These are phyloP conservation scores for Ogataea sp. DNA, from an alignment of 805 yeast genomes.

Conservation along the genomic window DNA sequence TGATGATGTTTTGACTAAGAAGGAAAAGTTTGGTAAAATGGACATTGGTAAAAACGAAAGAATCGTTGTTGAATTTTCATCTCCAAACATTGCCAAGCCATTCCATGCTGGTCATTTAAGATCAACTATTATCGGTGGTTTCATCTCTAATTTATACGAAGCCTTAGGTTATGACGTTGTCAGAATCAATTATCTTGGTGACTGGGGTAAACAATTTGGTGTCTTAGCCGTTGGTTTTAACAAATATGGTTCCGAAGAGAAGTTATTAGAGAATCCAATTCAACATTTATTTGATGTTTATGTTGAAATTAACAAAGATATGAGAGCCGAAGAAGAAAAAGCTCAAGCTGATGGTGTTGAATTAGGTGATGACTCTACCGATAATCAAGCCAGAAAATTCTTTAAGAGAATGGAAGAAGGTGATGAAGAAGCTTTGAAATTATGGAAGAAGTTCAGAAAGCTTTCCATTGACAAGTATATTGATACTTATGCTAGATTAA, in stretches of 20 bases:
- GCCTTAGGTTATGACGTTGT: conserved; percentile 87
- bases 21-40: conserved; percentile 59
- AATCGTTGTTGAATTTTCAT: conserved; percentile 81
- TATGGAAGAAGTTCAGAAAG: conserved; percentile 89
- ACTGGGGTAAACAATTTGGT: conserved; percentile 99
- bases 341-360: conserved; percentile 42
- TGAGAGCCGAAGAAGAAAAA: conserved; percentile 53
- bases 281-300: conserved; percentile 92
- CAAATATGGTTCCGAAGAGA: conserved; percentile 74
- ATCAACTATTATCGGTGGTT: conserved; percentile 97
- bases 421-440: conserved; percentile 63
- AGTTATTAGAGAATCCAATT: conserved; percentile 71
- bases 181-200: conserved; percentile 93
- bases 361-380: conserved; percentile 42
- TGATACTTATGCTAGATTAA: conserved; percentile 84
- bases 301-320: conserved; percentile 77
- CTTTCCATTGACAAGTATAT: conserved; percentile 80
- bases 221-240: conserved; percentile 87
- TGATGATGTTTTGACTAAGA: conserved; percentile 57
- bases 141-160: conserved; percentile 82
- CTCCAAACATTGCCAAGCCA: conserved; percentile 98
- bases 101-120: conserved; percentile 99
- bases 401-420: conserved; percentile 93
- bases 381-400: conserved; percentile 78
- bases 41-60: conserved; percentile 69